phyloP scores from a whole-genome alignment of 306 rosid genomes.

The Prinsepia uniflora region DNA sequence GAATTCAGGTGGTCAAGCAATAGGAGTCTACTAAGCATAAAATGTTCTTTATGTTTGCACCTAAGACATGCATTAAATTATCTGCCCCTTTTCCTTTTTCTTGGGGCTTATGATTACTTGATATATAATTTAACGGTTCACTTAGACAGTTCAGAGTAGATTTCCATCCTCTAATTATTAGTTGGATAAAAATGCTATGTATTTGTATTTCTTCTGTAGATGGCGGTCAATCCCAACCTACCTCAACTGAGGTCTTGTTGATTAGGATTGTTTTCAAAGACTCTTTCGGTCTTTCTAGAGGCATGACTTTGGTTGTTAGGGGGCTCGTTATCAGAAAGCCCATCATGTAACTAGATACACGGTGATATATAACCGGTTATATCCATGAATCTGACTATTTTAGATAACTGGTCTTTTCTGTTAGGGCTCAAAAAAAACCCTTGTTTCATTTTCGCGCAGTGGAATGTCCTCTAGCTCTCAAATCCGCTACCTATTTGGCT shows the following conservation, averaged over 20 bases:
- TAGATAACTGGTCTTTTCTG: too few relatives aligned
- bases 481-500: background rate
- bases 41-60: slow-evolving; percentile 6
- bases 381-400: too few relatives aligned
- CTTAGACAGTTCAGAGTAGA: background rate
- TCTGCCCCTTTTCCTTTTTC: background rate
- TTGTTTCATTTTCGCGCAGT: background rate
- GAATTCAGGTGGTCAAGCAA: background rate
- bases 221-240: slow-evolving; percentile 27
- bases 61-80: background rate
- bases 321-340: too few relatives aligned
- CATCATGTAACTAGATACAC: too few relatives aligned
- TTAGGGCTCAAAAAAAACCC: too few relatives aligned
- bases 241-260: slow-evolving; percentile 11
- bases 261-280: slow-evolving; percentile 3
- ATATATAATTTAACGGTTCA: background rate
- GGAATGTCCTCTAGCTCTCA: background rate
- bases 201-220: background rate
- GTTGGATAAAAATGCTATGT: background rate
- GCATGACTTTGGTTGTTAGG: too few relatives aligned
- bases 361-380: too few relatives aligned
- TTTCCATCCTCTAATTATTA: background rate
- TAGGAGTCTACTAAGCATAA: background rate
- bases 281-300: background rate
- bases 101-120: background rate